Conservation (phyloP, 2,329 filamentous ascomycete genomes). For the Parafenestella ontariensis region DNA sequence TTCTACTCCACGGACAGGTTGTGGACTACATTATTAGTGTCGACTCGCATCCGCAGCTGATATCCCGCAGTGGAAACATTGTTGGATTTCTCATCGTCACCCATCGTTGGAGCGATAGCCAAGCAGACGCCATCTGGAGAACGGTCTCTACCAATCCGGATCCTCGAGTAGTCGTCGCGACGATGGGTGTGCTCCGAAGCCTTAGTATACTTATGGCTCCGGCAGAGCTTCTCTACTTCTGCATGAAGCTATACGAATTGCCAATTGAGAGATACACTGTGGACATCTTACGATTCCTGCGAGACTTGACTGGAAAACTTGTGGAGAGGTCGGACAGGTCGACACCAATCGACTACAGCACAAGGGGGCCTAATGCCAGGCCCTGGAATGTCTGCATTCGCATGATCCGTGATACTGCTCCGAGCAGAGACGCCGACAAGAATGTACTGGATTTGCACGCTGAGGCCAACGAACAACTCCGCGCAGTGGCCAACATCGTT, state of each 20-base stretch:
- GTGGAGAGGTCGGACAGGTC: constrained; percentile 16
- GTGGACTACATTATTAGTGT: constrained; percentile 88
- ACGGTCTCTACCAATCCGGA: constrained; percentile 83
- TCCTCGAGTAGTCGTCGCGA: constrained; percentile 80
- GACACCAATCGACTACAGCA: constrained; percentile 15
- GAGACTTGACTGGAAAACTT: constrained; percentile 33
- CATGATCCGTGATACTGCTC: constrained; percentile 74
- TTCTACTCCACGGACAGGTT: constrained; percentile 73
- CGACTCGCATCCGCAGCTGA: constrained; percentile 91
- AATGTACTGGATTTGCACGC: constrained; percentile 68
- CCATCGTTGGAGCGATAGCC: constrained; percentile 70
- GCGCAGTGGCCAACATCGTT: constrained; percentile 64
- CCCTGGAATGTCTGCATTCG: constrained; percentile 67
- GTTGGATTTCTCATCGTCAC: constrained; percentile 87
- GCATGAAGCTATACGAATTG: constrained; percentile 68
- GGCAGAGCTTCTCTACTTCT: constrained; percentile 65
- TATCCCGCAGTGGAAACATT: constrained; percentile 80
- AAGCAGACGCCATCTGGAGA: constrained; percentile 85
- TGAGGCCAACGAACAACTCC: constrained; percentile 69
- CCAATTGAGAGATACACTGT: constrained; percentile 40
- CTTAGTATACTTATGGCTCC: constrained; percentile 55
- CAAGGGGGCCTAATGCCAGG: constrained; percentile 37
- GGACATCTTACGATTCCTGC: constrained; percentile 41
- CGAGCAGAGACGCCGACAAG: constrained; percentile 61
- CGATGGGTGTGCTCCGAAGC: constrained; percentile 69